A percentile compares a stretch with the other conserved stretches of the same genome.
These are phyloP conservation scores for Davidsoniella eucalypti DNA, from an alignment of 2,329 filamentous ascomycete species.

Conservation along the genomic window DNA sequence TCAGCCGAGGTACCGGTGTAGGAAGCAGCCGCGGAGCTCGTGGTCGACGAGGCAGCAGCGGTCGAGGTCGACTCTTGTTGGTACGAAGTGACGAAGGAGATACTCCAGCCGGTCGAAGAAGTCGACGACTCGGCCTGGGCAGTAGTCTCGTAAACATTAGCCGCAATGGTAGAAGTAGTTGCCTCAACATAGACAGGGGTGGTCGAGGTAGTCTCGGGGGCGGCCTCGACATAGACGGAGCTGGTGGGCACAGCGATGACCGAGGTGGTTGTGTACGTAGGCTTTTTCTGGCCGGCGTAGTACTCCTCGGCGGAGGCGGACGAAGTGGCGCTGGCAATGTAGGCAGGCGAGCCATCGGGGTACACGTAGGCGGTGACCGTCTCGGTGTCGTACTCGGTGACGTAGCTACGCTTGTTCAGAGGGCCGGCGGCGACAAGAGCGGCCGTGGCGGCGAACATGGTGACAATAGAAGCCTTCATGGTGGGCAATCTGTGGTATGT, in stretches of 20 bases:
- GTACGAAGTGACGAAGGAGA: neutral
- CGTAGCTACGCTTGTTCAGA: constrained; percentile 24
- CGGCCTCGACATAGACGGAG: constrained; percentile 8
- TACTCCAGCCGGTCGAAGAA: neutral
- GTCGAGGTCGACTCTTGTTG: neutral
- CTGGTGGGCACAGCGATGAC: constrained; percentile 12
- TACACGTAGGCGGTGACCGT: constrained; percentile 24
- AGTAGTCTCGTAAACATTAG: neutral
- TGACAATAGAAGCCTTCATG: constrained; percentile 34
- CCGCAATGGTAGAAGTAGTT: neutral
- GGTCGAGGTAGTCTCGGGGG: constrained; percentile 3
- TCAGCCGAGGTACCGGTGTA: constrained; percentile 15
- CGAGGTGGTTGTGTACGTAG: constrained; percentile 13
- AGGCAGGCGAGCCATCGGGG: constrained; percentile 15
- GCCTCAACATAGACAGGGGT: constrained; percentile 7
- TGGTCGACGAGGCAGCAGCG: constrained; percentile 2
- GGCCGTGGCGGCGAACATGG: constrained; percentile 28
- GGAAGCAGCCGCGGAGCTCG: constrained; percentile 10
- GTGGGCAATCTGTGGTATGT: constrained; percentile 16
- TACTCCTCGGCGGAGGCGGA: constrained; percentile 7
- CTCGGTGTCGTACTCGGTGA: constrained; percentile 25
- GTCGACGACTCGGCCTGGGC: constrained; percentile 2
- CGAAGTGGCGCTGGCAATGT: constrained; percentile 12
- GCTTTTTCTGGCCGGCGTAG: constrained; percentile 10
- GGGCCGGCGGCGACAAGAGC: constrained; percentile 29